Conservation (phyloP, 345 rosid species). For the Citrus hindsii region DNA sequence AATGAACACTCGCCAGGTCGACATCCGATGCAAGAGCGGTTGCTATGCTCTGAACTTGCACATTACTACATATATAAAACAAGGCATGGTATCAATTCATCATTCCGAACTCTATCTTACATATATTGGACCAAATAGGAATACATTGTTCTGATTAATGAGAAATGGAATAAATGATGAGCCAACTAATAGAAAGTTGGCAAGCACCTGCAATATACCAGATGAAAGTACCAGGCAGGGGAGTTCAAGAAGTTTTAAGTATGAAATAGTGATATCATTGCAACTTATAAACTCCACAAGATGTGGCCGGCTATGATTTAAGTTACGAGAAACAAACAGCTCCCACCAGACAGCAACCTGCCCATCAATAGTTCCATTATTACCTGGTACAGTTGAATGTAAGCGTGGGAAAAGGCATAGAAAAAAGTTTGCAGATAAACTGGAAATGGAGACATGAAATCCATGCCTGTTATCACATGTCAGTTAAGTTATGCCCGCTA, state of each 20-base stretch:
- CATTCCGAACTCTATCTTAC: neutral
- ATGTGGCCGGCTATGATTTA: constrained; percentile 47
- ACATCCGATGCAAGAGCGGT: constrained; percentile 19
- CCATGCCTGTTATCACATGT: constrained; percentile 51
- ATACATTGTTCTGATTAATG: neutral
- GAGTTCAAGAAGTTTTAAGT: constrained; percentile 50
- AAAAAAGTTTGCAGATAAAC: neutral
- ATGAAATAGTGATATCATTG: constrained; percentile 39
- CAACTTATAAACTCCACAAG: constrained; percentile 53
- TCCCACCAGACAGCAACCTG: constrained; percentile 73
- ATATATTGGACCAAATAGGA: neutral
- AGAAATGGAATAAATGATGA: neutral
- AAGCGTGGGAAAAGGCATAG: neutral
- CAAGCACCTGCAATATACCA: constrained; percentile 55
- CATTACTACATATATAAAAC: constrained; percentile 26
- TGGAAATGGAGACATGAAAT: neutral
- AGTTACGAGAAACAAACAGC: constrained; percentile 31
- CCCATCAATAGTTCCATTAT: constrained; percentile 65
- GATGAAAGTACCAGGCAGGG: constrained; percentile 62
- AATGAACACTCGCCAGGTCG: constrained; percentile 27
- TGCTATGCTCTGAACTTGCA: constrained; percentile 35
- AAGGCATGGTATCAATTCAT: neutral
- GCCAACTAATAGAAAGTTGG: neutral
- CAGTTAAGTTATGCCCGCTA: constrained; percentile 31
- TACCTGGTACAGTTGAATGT: constrained; percentile 29